Evolutionary conservation across 176 grass and related monocot genomes (phyloP).

Genomic region (Typha latifolia): DNA sequence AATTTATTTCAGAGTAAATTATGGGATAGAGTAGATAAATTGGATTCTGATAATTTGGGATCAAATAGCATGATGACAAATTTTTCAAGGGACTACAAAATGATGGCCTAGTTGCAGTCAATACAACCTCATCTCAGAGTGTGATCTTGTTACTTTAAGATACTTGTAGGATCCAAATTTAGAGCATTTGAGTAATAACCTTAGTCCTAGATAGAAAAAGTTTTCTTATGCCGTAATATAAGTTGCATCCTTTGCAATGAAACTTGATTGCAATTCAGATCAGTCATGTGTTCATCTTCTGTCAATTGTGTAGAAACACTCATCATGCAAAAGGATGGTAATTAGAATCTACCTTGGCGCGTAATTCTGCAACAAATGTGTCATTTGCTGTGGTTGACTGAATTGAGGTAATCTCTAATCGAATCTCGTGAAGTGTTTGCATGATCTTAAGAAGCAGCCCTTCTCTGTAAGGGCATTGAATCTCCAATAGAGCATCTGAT

Average conservation of each 20-base stretch:
- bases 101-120: too few species aligned
- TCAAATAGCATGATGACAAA: neutral
- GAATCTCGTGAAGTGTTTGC: slow-evolving; percentile 48
- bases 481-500: slow-evolving; percentile 55
- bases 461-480: slow-evolving; percentile 44
- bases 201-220: too few species aligned
- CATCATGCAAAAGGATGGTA: neutral
- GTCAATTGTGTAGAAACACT: neutral
- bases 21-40: neutral
- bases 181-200: too few species aligned
- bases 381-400: slow-evolving; percentile 35
- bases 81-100: neutral
- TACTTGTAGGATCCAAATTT: too few species aligned
- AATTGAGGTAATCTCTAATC: slow-evolving; percentile 42
- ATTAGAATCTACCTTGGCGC: slow-evolving; percentile 35
- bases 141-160: too few species aligned
- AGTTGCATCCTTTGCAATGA: too few species aligned
- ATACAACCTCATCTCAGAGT: too few species aligned
- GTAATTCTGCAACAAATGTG: slow-evolving; percentile 39
- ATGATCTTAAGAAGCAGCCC: slow-evolving; percentile 56
- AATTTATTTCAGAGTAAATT: neutral
- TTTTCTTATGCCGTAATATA: too few species aligned
- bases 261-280: too few species aligned
- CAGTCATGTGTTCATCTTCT: too few species aligned
- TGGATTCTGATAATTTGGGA: neutral